Conservation (phyloP, 1,284 basidiomycete species). For the Meira nashicola region DNA sequence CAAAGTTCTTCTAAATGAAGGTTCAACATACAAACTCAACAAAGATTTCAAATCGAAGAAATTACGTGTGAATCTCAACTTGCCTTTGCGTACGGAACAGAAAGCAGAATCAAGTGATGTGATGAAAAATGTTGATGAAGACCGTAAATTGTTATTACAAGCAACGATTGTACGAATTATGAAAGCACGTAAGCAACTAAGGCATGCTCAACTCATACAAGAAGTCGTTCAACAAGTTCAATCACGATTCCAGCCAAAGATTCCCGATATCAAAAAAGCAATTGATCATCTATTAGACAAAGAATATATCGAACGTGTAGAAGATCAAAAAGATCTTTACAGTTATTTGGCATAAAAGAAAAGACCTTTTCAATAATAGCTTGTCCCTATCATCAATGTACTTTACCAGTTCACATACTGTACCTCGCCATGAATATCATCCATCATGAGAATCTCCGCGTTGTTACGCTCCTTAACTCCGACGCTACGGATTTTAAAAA, state of each 20-base stretch:
- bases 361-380: no score
- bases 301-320: constrained; percentile 90
- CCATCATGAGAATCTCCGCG: no score
- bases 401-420: no score
- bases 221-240: constrained; percentile 91
- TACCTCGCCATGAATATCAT: no score
- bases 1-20: constrained; percentile 76
- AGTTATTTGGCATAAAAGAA: constrained; percentile 30
- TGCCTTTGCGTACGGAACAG: constrained; percentile 87
- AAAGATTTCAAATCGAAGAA: constrained; percentile 92
- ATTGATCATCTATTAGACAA: constrained; percentile 85
- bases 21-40: constrained; percentile 85
- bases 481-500: no score
- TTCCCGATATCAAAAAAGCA: constrained; percentile 81
- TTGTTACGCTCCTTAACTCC: no score
- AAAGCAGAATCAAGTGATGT: constrained; percentile 88
- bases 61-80: constrained; percentile 74
- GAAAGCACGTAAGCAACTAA: constrained; percentile 94
- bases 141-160: constrained; percentile 93
- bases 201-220: constrained; percentile 87
- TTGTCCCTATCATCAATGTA: no score
- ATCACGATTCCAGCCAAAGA: constrained; percentile 79
- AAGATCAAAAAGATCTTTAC: constrained; percentile 58
- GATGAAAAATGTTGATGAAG: constrained; percentile 92
- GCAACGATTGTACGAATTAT: constrained; percentile 96